Conservation (phyloP, 257 asterid genomes). For the Marsdenia floribunda region DNA sequence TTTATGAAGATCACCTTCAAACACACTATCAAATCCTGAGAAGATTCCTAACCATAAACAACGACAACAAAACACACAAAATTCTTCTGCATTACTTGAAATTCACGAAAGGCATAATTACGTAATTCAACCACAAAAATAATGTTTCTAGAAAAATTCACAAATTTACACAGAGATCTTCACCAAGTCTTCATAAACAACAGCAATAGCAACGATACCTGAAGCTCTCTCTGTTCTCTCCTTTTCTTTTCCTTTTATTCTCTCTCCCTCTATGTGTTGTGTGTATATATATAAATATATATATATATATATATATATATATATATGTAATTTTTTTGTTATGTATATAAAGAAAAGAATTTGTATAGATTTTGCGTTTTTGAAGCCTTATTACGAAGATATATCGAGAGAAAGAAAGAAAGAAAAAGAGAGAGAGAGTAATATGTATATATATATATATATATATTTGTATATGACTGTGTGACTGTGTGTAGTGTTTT, state of each 20-base stretch:
- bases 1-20: conserved; percentile 44
- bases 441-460: background rate
- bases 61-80: background rate
- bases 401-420: background rate
- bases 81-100: conserved; percentile 44
- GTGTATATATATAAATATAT: background rate
- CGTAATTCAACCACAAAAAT: conserved; percentile 10
- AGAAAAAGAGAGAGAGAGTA: background rate
- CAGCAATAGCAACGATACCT: background rate
- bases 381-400: background rate
- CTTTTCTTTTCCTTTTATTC: background rate
- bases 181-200: conserved; percentile 3
- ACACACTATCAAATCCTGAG: conserved; percentile 29
- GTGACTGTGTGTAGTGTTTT: background rate
- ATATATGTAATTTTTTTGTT: background rate
- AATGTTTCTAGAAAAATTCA: background rate
- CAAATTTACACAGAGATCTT: conserved; percentile 3
- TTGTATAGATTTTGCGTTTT: conserved; percentile 2
- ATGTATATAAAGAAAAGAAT: background rate
- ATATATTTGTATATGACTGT: background rate
- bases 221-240: conserved; percentile 6
- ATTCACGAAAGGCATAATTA: conserved; percentile 37
- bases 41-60: background rate
- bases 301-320: background rate
- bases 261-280: background rate